phyloP scores from a whole-genome alignment of 192 early-diverging fungal genomes.

The Umbelopsis sp. region DNA sequence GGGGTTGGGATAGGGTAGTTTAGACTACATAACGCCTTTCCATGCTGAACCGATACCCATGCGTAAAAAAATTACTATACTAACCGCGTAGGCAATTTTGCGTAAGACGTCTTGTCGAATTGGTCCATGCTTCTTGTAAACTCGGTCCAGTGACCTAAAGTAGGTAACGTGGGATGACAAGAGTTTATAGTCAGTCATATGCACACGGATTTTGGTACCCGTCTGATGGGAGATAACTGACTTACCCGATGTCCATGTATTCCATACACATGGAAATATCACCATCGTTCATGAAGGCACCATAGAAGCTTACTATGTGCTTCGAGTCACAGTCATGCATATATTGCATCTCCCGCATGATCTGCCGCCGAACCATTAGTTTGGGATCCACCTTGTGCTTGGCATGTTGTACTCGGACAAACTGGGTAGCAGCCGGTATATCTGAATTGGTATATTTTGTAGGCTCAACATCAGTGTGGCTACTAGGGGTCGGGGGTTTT shows the following conservation, averaged over 20 bases:
- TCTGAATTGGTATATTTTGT: slow-evolving; percentile 1
- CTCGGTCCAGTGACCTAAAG: slow-evolving; percentile 75
- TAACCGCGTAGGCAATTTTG: slow-evolving; percentile 76
- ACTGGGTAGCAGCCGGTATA: background rate
- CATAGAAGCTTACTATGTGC: slow-evolving; percentile 95
- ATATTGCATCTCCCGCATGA: slow-evolving; percentile 92
- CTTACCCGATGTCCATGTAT: slow-evolving; percentile 86
- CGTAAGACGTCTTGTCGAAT: slow-evolving; percentile 84
- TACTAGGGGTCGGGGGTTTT: slow-evolving; percentile 4
- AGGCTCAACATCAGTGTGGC: slow-evolving; percentile 3
- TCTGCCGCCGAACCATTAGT: slow-evolving; percentile 74
- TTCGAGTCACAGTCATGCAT: slow-evolving; percentile 93
- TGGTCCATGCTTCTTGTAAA: slow-evolving; percentile 87
- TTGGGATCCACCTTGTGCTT: slow-evolving; percentile 42
- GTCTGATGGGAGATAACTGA: too few relatives aligned
- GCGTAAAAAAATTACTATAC: background rate
- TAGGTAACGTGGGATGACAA: background rate
- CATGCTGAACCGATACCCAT: background rate
- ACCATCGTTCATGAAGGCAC: slow-evolving; percentile 80
- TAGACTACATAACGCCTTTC: background rate
- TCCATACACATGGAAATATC: slow-evolving; percentile 96
- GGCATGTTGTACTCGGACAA: background rate
- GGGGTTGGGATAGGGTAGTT: slow-evolving; percentile 8
- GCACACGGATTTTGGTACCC: background rate
- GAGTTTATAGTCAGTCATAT: background rate